Evolutionary conservation across 441 rosid genomes (phyloP), one percentile per base, ranked within the genome.

Genomic region (Heliophila coronopifolia): DNA sequence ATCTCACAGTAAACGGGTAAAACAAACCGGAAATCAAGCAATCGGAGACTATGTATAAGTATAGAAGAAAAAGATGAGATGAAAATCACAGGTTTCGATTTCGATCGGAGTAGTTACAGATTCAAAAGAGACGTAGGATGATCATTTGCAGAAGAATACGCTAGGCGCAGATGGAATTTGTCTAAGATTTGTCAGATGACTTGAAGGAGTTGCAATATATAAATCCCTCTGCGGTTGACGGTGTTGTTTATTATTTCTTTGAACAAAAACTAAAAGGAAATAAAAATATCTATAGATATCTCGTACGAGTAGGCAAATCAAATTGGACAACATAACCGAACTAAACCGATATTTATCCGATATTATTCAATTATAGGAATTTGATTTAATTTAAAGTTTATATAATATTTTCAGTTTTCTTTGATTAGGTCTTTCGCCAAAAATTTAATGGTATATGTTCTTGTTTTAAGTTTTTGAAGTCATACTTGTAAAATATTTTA

Each of bases 121-220:
- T 15, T 48, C 22, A 18, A 53, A 30, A 27, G 43, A 53, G 57
- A 37, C 4, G 35, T 14, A 13, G n/a, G 59, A 34, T 52, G 63
- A 44, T 17, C 45, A 23, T 67, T 76, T 59, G 70, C 52, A 53
- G 28, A 43, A 20, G 68, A 70, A 54, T 73, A 72, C 69, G 76
- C 73, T 19, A 61, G 61, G 63, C 50, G 60, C 52, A 39, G 48
- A 58, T 62, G 53, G 47, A 48, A 32, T n/a, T 22, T 13, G 66
- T 34, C 44, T n/a, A n/a, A 50, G 50, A 32, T 19, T 49, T 33
- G 54, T 49, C 69, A 46, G 7, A 42, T 9, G 48, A 1, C 37
- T 65, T 8, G 36, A 30, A 10, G 20, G 18, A 23, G n/a, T n/a
- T n/a, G n/a, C n/a, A 20, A 27, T 49, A 27, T 33, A 7, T 9